phyloP scores from a whole-genome alignment of 768 basidiomycete genomes.

The Psilocybe cyanescens region DNA sequence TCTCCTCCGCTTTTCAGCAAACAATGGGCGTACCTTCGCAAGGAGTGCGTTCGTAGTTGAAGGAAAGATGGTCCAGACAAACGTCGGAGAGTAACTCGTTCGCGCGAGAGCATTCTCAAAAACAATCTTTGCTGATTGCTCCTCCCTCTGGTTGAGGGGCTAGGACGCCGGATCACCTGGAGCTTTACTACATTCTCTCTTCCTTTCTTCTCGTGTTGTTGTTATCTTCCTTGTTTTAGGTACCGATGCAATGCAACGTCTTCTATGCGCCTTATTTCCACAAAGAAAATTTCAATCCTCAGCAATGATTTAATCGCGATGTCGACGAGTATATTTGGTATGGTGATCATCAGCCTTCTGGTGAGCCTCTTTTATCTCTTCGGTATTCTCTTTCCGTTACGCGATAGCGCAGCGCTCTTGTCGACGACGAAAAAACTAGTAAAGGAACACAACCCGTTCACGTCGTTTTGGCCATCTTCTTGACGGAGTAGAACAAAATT shows the following conservation, averaged over 20 bases:
- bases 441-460: constrained; percentile 79
- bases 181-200: constrained; percentile 60
- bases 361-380: background rate
- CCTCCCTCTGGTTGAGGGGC: constrained; percentile 89
- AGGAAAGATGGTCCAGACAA: constrained; percentile 89
- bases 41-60: constrained; percentile 33
- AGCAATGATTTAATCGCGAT: background rate
- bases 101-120: constrained; percentile 62
- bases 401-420: constrained; percentile 22
- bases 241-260: constrained; percentile 19
- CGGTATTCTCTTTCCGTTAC: constrained; percentile 27
- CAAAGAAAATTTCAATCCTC: background rate
- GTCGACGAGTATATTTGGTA: background rate
- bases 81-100: constrained; percentile 69
- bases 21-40: constrained; percentile 27
- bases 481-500: constrained; percentile 4
- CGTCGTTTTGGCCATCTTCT: constrained; percentile 14
- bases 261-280: background rate
- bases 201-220: constrained; percentile 3
- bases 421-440: constrained; percentile 88
- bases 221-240: constrained; percentile 16
- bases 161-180: constrained; percentile 95
- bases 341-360: background rate
- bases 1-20: constrained; percentile 45
- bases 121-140: constrained; percentile 93